Percentiles rank a stretch among this genome's conserved stretches.
Evolutionary conservation across 225 moss, liverwort and hornwort genomes (phyloP).

Genomic region (Polytrichum commune): DNA sequence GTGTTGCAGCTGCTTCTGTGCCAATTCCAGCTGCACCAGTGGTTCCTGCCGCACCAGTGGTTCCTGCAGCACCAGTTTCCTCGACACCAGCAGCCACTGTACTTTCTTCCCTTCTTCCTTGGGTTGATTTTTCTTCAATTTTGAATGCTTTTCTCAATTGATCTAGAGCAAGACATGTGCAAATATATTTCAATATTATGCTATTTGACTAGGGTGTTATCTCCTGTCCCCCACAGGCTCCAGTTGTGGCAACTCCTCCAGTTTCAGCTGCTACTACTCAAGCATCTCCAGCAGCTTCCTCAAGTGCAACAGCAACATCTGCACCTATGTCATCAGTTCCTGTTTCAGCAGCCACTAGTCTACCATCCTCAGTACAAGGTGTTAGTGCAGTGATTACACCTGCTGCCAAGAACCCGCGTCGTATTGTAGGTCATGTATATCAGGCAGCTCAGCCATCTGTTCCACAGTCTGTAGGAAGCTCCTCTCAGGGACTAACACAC

Average conservation of each 20-base stretch:
- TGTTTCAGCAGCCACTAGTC: constrained; percentile 49
- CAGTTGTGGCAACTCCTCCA: constrained; percentile 27
- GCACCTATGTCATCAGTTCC: constrained; percentile 46
- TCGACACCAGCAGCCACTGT: constrained; percentile 4
- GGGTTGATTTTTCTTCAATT: background rate
- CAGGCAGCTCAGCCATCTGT: constrained; percentile 41
- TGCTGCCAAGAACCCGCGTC: constrained; percentile 72
- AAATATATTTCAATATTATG: background rate
- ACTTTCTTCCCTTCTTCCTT: background rate
- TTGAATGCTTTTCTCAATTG: no score
- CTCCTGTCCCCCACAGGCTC: constrained; percentile 24
- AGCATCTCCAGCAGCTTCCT: constrained; percentile 29
- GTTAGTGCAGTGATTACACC: constrained; percentile 97
- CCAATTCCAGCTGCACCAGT: constrained; percentile 21
- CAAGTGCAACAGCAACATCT: constrained; percentile 31
- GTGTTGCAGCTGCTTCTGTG: constrained; percentile 21
- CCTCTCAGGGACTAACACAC: constrained; percentile 37
- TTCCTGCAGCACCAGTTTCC: constrained; percentile 28
- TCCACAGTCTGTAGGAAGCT: constrained; percentile 31
- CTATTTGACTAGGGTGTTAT: background rate
- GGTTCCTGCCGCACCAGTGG: constrained; percentile 31
- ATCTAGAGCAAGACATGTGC: no score
- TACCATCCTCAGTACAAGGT: constrained; percentile 55
- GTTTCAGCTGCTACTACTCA: constrained; percentile 27
- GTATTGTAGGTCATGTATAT: constrained; percentile 41